phyloP scores from a whole-genome alignment of 805 yeast genomes.

The Wickerhamomyces ciferrii region DNA sequence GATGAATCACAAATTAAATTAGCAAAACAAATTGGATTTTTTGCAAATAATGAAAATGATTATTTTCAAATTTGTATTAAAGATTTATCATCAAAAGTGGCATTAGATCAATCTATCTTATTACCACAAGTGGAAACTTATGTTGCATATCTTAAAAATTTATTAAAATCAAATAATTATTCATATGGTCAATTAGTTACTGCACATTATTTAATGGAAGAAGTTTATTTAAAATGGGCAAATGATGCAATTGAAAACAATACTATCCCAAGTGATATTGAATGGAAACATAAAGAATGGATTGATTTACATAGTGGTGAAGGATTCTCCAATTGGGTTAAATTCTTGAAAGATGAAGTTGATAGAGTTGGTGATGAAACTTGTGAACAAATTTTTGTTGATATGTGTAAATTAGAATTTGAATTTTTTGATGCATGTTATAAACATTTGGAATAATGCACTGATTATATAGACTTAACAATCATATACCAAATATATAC shows the following conservation, averaged over 20 bases:
- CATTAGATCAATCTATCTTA: conserved; percentile 9
- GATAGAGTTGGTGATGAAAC: conserved; percentile 27
- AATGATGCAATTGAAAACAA: conserved; percentile 26
- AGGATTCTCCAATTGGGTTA: conserved; percentile 42
- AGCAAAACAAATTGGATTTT: conserved; percentile 46
- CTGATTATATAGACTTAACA: not conserved
- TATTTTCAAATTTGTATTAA: conserved; percentile 34
- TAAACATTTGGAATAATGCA: conserved; percentile 13
- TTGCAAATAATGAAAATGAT: conserved; percentile 41
- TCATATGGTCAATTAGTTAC: conserved; percentile 39
- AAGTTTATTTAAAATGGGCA: conserved; percentile 50
- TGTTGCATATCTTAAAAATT: conserved; percentile 26
- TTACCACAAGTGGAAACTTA: conserved; percentile 35
- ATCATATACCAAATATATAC: no score
- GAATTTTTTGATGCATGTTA: conserved; percentile 45
- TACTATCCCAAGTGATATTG: conserved; percentile 25
- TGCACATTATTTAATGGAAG: conserved; percentile 41
- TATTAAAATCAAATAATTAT: conserved; percentile 22
- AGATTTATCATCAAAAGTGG: conserved; percentile 17
- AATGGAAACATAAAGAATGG: conserved; percentile 47
- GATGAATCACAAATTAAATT: conserved; percentile 31
- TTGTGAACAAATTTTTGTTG: conserved; percentile 26
- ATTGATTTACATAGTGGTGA: conserved; percentile 45
- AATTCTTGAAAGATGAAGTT: conserved; percentile 38
- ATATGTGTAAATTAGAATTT: conserved; percentile 34